Conservation (phyloP, 2,329 filamentous ascomycete species). For the Colletotrichum sublineola region DNA sequence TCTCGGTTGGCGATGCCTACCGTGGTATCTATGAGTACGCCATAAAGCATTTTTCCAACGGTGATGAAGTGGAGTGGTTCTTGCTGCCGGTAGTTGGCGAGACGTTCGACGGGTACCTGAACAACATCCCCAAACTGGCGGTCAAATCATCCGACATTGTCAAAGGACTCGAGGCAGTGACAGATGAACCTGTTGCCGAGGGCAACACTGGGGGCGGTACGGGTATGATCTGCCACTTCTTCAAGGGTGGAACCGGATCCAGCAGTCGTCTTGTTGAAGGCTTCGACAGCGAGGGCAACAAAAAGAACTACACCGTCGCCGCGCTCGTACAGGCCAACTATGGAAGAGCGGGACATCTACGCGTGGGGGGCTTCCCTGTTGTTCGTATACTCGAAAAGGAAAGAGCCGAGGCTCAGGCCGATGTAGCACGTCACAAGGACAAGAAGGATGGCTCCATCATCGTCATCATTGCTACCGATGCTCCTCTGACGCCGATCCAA, state of each 20-base stretch:
- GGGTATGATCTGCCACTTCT: slow-evolving; percentile 75
- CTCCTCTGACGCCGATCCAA: slow-evolving; percentile 69
- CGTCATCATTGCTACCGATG: slow-evolving; percentile 70
- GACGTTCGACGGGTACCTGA: slow-evolving; percentile 74
- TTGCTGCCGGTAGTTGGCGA: slow-evolving; percentile 71
- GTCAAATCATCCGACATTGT: slow-evolving; percentile 68
- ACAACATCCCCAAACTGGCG: slow-evolving; percentile 67
- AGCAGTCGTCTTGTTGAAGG: slow-evolving; percentile 69
- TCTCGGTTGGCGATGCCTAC: slow-evolving; percentile 69
- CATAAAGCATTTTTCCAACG: slow-evolving; percentile 58
- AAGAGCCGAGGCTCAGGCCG: slow-evolving; percentile 48
- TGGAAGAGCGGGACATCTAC: slow-evolving; percentile 67
- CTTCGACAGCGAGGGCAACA: slow-evolving; percentile 49
- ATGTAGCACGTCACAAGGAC: slow-evolving; percentile 53
- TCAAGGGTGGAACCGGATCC: slow-evolving; percentile 76
- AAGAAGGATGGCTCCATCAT: slow-evolving; percentile 74
- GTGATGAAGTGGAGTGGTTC: slow-evolving; percentile 64
- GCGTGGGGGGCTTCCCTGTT: slow-evolving; percentile 72
- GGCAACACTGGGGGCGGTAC: slow-evolving; percentile 77
- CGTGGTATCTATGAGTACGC: slow-evolving; percentile 70
- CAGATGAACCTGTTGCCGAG: slow-evolving; percentile 66
- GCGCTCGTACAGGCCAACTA: slow-evolving; percentile 77
- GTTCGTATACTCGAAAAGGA: slow-evolving; percentile 68
- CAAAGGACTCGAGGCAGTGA: slow-evolving; percentile 65
- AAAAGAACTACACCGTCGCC: slow-evolving; percentile 68